Base-by-base conservation (phyloP, 306 rosid species). In the Cicer yamashitae region DNA sequence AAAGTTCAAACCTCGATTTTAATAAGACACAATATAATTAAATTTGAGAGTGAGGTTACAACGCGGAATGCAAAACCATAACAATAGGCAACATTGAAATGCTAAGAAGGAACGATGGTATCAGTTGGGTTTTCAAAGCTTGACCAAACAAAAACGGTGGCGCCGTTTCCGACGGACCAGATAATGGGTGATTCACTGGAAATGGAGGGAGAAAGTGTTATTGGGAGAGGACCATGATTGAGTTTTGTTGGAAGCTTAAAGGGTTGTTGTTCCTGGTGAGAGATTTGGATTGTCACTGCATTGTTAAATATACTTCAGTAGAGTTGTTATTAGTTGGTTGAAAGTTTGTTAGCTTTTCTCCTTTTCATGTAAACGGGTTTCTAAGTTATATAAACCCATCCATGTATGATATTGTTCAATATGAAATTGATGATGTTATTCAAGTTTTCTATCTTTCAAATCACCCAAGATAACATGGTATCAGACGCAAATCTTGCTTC, bases 111-210 rank as follows among this genome's bases (percentile, higher is more conserved):
- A 57, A 88, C 82, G 43, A 89, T 67, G 14, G 91, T 80, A 17
- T 90, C 92, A 22, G 87, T 87, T 10, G 94, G 94, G 64, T 87
- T 45, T 12, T 87, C 86, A 76, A 93, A 93, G 73, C 90, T 83
- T 4, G 96, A 90, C 98, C 96, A 93, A 30, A 93, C 88, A 0
- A 80, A 4, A 4, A 92, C 92, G 8, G 83, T 0, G 62, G 47
- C 20, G 1, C 71, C 74, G 3, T 76, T 52, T 14, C 89, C 87
- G 40, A 85, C 85, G 5, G 94, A 86, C 98, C 96, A 92, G 66
- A 87, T 34, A 44, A 82, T 22, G 54, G 89, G 88, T 8, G 84
- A 70, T 34, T 86, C 87, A 44, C 89, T 90, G 66, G 77, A 92
- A 92, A 43, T 79, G 81, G 11, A 92, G 59, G 53, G 90, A 87